Evolutionary conservation across 2,329 filamentous ascomycete genomes (phyloP).

Genomic region (Fusarium keratoplasticum): DNA sequence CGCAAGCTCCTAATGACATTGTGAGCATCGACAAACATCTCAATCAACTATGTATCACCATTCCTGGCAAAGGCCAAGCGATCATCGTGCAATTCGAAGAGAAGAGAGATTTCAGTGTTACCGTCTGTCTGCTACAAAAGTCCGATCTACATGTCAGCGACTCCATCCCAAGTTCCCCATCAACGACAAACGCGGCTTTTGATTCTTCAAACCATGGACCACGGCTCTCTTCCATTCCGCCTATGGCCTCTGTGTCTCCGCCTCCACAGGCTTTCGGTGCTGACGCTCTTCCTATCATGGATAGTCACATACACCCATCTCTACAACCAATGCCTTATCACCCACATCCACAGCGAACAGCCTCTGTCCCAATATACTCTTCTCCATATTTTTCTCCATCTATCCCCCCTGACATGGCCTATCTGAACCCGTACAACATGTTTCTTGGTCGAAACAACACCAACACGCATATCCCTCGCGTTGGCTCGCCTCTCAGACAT

Average conservation of each 20-base stretch:
- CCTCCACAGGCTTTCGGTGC: conserved; percentile 8
- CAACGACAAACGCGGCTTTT: neutral
- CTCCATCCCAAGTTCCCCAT: conserved; percentile 8
- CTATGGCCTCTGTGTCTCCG: neutral
- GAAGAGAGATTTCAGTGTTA: conserved; percentile 48
- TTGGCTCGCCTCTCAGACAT: conserved; percentile 45
- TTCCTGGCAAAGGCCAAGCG: conserved; percentile 41
- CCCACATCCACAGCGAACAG: conserved; percentile 18
- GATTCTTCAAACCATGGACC: conserved; percentile 23
- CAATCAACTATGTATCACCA: conserved; percentile 40
- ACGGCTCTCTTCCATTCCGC: conserved; percentile 44
- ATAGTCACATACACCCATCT: neutral
- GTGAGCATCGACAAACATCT: conserved; percentile 37
- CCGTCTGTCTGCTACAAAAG: conserved; percentile 48
- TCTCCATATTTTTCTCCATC: neutral
- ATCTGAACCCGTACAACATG: conserved; percentile 43
- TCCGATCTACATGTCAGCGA: conserved; percentile 45
- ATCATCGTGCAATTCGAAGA: conserved; percentile 46
- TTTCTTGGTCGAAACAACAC: conserved; percentile 23
- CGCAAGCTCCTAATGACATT: conserved; percentile 19
- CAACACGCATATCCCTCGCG: conserved; percentile 34
- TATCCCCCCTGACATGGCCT: conserved; percentile 7
- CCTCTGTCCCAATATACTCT: conserved; percentile 12
- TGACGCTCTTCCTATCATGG: conserved; percentile 16
- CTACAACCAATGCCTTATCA: neutral